Conservation (phyloP, 176 grass and related monocot genomes). For the Carex cristatella region DNA sequence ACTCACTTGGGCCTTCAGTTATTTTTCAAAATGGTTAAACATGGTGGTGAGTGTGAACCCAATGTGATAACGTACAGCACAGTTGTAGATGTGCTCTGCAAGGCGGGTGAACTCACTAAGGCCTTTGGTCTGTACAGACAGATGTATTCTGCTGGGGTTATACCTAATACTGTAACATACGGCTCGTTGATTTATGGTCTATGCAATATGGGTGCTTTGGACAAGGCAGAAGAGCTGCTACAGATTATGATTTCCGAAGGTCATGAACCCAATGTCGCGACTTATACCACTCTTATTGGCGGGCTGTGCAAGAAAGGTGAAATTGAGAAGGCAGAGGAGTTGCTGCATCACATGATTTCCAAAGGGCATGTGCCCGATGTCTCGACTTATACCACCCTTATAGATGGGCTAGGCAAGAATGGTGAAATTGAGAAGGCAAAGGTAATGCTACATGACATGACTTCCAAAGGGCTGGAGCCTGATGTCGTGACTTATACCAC, state of each 20-base stretch:
- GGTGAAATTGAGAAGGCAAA: slow-evolving; percentile 8
- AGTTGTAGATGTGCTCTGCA: slow-evolving; percentile 23
- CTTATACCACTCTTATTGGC: slow-evolving; percentile 5
- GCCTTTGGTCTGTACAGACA: background rate
- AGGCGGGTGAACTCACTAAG: background rate
- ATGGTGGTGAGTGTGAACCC: background rate
- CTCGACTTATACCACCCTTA: background rate
- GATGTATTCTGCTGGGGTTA: slow-evolving; percentile 12
- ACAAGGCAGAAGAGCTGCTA: background rate
- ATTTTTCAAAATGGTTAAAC: background rate
- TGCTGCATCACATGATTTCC: background rate
- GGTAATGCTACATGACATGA: background rate
- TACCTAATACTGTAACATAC: slow-evolving; percentile 9
- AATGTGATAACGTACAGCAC: background rate
- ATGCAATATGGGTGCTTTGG: background rate
- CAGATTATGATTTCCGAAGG: background rate
- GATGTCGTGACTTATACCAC: too few relatives aligned
- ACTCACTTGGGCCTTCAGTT: background rate
- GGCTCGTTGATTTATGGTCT: background rate
- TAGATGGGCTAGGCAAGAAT: slow-evolving; percentile 6
- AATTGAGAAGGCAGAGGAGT: background rate
- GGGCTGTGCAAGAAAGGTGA: background rate
- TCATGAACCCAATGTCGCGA: background rate
- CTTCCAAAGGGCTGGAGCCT: too few relatives aligned
- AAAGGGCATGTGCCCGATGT: background rate